Conservation (phyloP, 257 asterid genomes). For the Handroanthus guayacan region DNA sequence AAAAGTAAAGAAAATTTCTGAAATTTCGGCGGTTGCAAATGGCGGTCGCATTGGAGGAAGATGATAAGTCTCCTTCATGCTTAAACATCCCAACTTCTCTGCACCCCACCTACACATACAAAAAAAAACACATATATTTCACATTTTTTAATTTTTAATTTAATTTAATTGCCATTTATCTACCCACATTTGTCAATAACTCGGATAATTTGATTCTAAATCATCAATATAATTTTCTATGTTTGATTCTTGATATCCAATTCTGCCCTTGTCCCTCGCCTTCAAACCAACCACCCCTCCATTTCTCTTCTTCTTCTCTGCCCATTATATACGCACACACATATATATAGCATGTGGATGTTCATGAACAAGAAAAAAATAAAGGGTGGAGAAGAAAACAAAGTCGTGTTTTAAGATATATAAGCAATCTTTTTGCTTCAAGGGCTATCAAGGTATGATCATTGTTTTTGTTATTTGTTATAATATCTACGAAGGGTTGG, state of each 20-base stretch:
- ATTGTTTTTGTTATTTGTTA: not conserved
- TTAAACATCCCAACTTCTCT: conserved; percentile 62
- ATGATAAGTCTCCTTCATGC: conserved; percentile 76
- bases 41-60: conserved; percentile 55
- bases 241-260: conserved; percentile 35
- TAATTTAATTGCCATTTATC: conserved; percentile 6
- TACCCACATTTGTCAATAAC: conserved; percentile 41
- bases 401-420: not conserved
- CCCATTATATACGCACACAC: conserved; percentile 39
- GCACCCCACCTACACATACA: conserved; percentile 44
- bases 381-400: conserved; percentile 30
- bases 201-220: conserved; percentile 40
- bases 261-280: conserved; percentile 45
- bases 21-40: conserved; percentile 46
- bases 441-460: conserved; percentile 45
- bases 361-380: conserved; percentile 15
- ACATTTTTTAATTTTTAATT: not conserved
- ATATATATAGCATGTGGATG: conserved; percentile 26
- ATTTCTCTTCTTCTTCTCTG: conserved; percentile 46
- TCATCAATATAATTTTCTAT: conserved; percentile 26
- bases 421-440: conserved; percentile 15
- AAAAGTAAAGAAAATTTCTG: conserved; percentile 19
- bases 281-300: conserved; percentile 55
- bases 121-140: not conserved
- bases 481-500: not conserved